A percentile compares a stretch with the other conserved stretches of the same genome.
Conservation (phyloP, 164 flowering plant species). For the Umbellularia californica region DNA sequence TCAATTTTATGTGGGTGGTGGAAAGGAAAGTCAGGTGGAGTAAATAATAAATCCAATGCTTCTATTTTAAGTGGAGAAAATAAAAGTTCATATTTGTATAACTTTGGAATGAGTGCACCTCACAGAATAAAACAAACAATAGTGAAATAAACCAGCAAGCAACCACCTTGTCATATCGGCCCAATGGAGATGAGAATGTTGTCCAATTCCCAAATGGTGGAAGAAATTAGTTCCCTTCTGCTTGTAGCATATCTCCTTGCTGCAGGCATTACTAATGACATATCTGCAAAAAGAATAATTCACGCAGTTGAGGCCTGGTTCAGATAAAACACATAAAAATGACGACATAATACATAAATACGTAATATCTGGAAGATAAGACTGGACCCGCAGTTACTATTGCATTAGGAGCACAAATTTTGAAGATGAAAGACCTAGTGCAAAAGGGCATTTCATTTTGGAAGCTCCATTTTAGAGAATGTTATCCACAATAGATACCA, state of each 20-base stretch:
- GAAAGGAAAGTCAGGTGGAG: neutral
- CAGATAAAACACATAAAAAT: neutral
- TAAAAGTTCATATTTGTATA: neutral
- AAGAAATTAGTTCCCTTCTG: conserved; percentile 78
- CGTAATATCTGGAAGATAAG: neutral
- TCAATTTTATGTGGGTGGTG: neutral
- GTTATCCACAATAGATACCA: too few species aligned
- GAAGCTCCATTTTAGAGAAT: neutral
- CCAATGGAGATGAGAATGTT: conserved; percentile 85
- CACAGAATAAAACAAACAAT: conserved; percentile 1
- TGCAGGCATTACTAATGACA: conserved; percentile 86
- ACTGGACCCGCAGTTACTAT: neutral
- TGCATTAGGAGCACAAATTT: neutral
- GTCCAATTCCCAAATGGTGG: conserved; percentile 49
- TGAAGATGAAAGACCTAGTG: neutral
- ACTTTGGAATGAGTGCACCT: neutral
- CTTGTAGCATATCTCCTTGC: conserved; percentile 65
- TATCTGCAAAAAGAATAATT: conserved; percentile 47
- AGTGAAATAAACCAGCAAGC: neutral
- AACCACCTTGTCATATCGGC: conserved; percentile 65
- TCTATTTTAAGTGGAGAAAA: neutral
- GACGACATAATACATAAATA: neutral
- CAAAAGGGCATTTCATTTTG: neutral
- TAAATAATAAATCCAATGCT: neutral
- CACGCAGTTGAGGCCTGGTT: neutral